phyloP scores from a whole-genome alignment of 169 alveolate genomes.

The Plasmodium berghei region DNA sequence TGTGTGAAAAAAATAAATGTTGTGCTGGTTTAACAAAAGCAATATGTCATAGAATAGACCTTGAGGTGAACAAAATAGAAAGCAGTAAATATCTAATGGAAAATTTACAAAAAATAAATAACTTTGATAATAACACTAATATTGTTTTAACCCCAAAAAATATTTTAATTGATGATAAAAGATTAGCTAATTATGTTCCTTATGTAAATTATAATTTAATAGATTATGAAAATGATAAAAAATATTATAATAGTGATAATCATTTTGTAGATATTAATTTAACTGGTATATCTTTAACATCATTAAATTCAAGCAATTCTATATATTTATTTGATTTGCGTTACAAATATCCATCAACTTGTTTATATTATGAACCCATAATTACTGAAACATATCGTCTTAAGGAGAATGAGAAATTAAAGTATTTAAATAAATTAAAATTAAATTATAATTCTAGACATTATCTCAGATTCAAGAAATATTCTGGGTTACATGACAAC shows the following conservation, averaged over 20 bases:
- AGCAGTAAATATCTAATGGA: constrained; percentile 30
- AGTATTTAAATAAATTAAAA: constrained; percentile 32
- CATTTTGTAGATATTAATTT: constrained; percentile 37
- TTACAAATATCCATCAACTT: constrained; percentile 66
- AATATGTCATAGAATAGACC: constrained; percentile 47
- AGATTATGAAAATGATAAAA: constrained; percentile 63
- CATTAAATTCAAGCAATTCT: constrained; percentile 58
- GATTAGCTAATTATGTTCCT: constrained; percentile 40
- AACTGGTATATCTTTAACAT: constrained; percentile 70
- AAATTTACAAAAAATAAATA: constrained; percentile 45
- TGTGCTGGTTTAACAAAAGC: constrained; percentile 35
- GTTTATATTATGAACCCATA: constrained; percentile 48
- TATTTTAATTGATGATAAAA: constrained; percentile 67
- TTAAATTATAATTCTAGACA: constrained; percentile 31
- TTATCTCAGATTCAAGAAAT: constrained; percentile 29
- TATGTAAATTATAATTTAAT: constrained; percentile 62
- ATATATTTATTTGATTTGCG: constrained; percentile 64
- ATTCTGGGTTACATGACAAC: constrained; percentile 60
- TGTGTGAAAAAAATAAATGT: constrained; percentile 20
- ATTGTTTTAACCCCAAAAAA: constrained; percentile 53
- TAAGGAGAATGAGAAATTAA: constrained; percentile 16
- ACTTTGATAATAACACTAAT: constrained; percentile 56
- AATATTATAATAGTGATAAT: constrained; percentile 57
- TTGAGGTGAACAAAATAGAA: constrained; percentile 36
- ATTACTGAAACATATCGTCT: constrained; percentile 28